Conservation (phyloP, 2,329 filamentous ascomycete species). For the Lojkania enalia region DNA sequence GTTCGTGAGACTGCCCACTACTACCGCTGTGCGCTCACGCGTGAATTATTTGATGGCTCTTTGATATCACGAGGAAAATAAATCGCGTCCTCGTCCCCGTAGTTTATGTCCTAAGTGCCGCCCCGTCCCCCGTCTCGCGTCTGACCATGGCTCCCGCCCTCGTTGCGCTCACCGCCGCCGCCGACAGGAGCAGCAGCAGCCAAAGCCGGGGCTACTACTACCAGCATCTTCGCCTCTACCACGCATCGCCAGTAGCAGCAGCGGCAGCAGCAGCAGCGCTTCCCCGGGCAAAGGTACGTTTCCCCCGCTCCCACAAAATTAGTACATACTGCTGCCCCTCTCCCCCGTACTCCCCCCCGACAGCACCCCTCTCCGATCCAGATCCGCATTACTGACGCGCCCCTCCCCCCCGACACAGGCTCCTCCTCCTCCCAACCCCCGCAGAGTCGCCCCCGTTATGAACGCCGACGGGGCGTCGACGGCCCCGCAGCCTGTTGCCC, state of each 20-base stretch:
- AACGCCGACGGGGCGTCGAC: slow-evolving; percentile 30
- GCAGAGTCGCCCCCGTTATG: slow-evolving; percentile 35
- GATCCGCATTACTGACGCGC: neutral
- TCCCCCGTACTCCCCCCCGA: no score
- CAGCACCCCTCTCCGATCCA: neutral
- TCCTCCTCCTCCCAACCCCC: slow-evolving; percentile 18
- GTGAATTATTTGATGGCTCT: no score
- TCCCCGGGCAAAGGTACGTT: neutral
- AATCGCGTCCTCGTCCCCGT: no score
- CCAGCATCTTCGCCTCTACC: neutral
- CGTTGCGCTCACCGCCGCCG: neutral
- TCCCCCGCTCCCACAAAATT: neutral
- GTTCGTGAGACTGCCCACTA: no score
- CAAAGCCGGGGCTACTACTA: neutral
- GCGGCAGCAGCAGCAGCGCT: no score
- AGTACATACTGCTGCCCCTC: no score
- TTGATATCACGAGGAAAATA: no score
- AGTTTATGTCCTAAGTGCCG: slow-evolving; percentile 2
- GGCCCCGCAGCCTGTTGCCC: slow-evolving; percentile 28
- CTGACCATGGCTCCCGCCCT: neutral
- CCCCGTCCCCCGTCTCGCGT: slow-evolving; percentile 4
- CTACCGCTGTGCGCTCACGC: no score
- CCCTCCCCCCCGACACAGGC: slow-evolving; percentile 13
- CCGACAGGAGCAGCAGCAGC: neutral
- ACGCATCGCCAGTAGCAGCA: neutral